These are phyloP conservation scores for Actinomucor elegans DNA, from an alignment of 371 early-diverging fungal species.

Conservation along the genomic window DNA sequence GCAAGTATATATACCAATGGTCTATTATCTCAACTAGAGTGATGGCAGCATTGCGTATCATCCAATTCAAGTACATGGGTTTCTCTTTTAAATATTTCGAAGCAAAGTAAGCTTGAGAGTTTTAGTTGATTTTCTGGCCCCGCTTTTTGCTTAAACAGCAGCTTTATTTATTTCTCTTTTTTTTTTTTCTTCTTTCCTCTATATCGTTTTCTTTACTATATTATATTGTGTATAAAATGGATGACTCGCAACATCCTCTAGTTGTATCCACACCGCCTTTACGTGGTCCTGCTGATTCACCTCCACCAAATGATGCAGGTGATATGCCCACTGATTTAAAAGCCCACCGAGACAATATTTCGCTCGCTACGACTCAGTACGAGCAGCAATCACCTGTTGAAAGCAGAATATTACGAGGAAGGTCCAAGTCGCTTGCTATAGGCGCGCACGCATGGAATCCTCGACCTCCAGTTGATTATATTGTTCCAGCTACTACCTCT, in stretches of 20 bases:
- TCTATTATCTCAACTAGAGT: no score
- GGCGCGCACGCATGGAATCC: conserved; percentile 34
- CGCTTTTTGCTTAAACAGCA: no score
- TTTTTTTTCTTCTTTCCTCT: conserved; percentile 2
- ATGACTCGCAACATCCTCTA: conserved; percentile 31
- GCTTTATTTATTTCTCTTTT: not conserved
- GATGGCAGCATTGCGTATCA: no score
- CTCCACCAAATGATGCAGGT: conserved; percentile 15
- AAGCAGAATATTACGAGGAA: conserved; percentile 26
- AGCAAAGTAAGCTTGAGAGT: no score
- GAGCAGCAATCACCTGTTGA: conserved; percentile 17
- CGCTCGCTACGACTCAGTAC: conserved; percentile 19
- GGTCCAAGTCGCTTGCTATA: conserved; percentile 47
- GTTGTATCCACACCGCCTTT: conserved; percentile 20
- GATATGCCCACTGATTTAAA: conserved; percentile 21
- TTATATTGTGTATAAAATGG: no score
- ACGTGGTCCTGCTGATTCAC: conserved; percentile 17
- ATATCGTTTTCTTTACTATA: not conserved
- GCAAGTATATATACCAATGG: no score
- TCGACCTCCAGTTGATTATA: conserved; percentile 33
- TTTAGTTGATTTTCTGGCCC: no score
- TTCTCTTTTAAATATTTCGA: no score
- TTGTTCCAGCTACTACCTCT: conserved; percentile 3
- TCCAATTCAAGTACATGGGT: no score
- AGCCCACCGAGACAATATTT: conserved; percentile 24